These are phyloP conservation scores for carrot (Daucus carota) DNA, from an alignment of 129 eudicot genomes.

Conservation along the genomic window DH1_v3.0 NC_030381.2:27103001-27103500, in stretches of 20 bases:
- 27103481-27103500: neutral
- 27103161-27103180: neutral
- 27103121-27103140: neutral
- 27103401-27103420: neutral
- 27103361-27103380: no score
- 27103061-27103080: no score
- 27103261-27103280: neutral
- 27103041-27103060: neutral
- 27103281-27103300: neutral
- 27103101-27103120: neutral
- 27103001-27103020: neutral
- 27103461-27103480: neutral
- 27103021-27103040: no score
- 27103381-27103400: neutral
- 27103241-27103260: neutral
- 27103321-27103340: neutral
- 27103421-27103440: neutral
- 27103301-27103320: neutral
- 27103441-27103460: neutral
- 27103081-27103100: neutral
- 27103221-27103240: neutral
- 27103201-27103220: neutral
- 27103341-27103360: neutral
- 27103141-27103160: neutral
- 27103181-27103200: neutral